Conservation (phyloP, 331 rosid species). For the Cydonia oblonga region DNA sequence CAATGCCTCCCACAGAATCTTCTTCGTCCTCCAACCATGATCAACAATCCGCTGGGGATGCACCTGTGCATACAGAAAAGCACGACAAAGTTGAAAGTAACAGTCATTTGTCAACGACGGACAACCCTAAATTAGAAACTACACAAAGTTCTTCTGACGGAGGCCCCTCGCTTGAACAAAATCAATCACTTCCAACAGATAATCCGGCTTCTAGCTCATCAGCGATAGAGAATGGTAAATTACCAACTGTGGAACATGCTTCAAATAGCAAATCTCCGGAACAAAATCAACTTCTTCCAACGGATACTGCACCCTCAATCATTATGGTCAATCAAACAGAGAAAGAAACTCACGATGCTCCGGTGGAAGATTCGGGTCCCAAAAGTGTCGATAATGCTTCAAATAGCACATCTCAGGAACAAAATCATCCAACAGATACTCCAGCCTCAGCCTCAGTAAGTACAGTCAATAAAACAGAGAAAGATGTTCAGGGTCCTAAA, state of each 20-base stretch:
- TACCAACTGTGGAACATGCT: slow-evolving; percentile 15
- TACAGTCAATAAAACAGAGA: slow-evolving; percentile 19
- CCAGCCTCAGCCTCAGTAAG: slow-evolving; percentile 25
- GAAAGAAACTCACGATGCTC: background rate
- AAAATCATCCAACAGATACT: slow-evolving; percentile 26
- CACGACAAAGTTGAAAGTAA: slow-evolving; percentile 34
- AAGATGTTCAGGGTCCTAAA: slow-evolving; percentile 20
- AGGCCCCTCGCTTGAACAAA: slow-evolving; percentile 25
- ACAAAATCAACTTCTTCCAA: slow-evolving; percentile 26
- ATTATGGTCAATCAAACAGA: background rate
- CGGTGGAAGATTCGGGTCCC: slow-evolving; percentile 10
- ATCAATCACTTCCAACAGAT: slow-evolving; percentile 21
- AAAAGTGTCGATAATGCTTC: background rate
- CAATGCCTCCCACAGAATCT: slow-evolving; percentile 30
- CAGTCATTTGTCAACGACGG: slow-evolving; percentile 17
- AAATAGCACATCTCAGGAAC: slow-evolving; percentile 14
- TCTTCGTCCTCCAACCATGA: slow-evolving; percentile 18
- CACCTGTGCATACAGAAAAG: slow-evolving; percentile 14
- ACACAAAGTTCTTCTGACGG: slow-evolving; percentile 21
- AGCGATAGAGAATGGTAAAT: slow-evolving; percentile 12
- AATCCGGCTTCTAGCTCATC: slow-evolving; percentile 22
- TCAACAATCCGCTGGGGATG: slow-evolving; percentile 22
- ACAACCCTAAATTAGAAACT: slow-evolving; percentile 13
- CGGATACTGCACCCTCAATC: slow-evolving; percentile 21
- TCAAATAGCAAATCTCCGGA: slow-evolving; percentile 23